Evolutionary conservation across 1,284 basidiomycete genomes (phyloP).

Genomic region (Cronartium quercuum): DNA sequence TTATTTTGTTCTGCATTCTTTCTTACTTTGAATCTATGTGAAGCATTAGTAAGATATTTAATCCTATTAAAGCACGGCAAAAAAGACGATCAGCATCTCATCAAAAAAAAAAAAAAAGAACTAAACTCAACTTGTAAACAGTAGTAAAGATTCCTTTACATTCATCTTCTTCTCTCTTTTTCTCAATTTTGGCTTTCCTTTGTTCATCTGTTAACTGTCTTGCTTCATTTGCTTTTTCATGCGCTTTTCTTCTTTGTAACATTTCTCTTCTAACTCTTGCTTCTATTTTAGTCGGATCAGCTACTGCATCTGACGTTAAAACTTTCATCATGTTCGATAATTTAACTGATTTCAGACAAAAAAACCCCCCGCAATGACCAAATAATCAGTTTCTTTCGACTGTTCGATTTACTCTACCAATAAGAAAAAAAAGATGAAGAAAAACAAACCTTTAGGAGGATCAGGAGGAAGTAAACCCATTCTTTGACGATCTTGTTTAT

Average conservation of each 20-base stretch:
- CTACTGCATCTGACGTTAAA: constrained; percentile 87
- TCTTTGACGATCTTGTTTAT: constrained; percentile 87
- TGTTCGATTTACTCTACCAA: neutral
- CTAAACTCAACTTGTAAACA: constrained; percentile 71
- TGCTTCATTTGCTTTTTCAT: constrained; percentile 85
- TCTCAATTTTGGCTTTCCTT: constrained; percentile 73
- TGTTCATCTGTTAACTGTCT: constrained; percentile 87
- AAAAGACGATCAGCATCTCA: constrained; percentile 1
- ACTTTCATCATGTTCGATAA: constrained; percentile 97
- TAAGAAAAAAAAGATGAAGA: neutral
- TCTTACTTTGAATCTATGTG: constrained; percentile 91
- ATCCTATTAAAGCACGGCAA: constrained; percentile 56
- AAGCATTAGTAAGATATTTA: constrained; percentile 78
- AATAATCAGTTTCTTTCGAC: constrained; percentile 38
- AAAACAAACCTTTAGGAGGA: constrained; percentile 72
- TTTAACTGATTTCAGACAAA: constrained; percentile 59
- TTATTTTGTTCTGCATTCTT: constrained; percentile 89
- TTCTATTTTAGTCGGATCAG: constrained; percentile 92
- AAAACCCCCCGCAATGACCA: neutral
- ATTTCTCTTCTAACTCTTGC: constrained; percentile 89
- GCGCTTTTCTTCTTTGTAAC: constrained; percentile 74
- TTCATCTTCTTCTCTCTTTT: constrained; percentile 76
- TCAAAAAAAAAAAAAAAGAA: neutral
- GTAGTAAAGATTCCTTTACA: constrained; percentile 76
- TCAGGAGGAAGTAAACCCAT: constrained; percentile 96